Percentiles rank a stretch among this genome's conserved stretches.
Evolutionary conservation across 2,329 filamentous ascomycete genomes (phyloP).

Genomic region (Curvularia sp.): DNA sequence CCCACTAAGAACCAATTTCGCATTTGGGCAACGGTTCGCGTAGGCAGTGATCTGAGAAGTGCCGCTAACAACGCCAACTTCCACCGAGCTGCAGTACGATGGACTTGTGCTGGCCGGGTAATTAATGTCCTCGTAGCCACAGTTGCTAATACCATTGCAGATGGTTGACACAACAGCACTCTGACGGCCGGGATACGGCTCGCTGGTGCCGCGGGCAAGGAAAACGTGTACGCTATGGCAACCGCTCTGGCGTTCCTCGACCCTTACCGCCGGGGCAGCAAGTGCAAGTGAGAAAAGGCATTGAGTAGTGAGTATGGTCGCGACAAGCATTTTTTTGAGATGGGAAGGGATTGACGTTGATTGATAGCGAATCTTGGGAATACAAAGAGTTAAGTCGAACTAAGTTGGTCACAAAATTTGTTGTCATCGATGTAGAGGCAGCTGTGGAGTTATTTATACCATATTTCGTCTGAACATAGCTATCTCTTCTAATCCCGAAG

Average conservation of each 20-base stretch:
- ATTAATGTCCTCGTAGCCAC: neutral
- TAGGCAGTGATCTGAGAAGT: neutral
- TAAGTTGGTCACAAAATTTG: neutral
- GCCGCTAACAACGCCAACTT: neutral
- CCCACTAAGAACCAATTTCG: neutral
- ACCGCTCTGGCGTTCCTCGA: neutral
- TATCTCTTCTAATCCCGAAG: neutral
- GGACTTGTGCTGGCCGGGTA: neutral
- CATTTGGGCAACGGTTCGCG: neutral
- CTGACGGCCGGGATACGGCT: neutral
- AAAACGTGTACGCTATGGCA: neutral
- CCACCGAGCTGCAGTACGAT: neutral
- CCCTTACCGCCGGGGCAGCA: neutral
- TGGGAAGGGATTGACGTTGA: neutral
- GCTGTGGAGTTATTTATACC: neutral
- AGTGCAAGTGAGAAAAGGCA: neutral
- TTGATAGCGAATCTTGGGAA: neutral
- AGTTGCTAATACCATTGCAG: neutral
- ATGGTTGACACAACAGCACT: neutral
- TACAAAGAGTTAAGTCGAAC: neutral
- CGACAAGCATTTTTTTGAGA: neutral
- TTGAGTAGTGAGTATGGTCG: neutral
- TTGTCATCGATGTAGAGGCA: neutral
- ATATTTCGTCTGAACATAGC: neutral
- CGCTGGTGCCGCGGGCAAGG: neutral